Conservation (phyloP, 2,329 filamentous ascomycete genomes). For the Hypoxylon sp. region DNA sequence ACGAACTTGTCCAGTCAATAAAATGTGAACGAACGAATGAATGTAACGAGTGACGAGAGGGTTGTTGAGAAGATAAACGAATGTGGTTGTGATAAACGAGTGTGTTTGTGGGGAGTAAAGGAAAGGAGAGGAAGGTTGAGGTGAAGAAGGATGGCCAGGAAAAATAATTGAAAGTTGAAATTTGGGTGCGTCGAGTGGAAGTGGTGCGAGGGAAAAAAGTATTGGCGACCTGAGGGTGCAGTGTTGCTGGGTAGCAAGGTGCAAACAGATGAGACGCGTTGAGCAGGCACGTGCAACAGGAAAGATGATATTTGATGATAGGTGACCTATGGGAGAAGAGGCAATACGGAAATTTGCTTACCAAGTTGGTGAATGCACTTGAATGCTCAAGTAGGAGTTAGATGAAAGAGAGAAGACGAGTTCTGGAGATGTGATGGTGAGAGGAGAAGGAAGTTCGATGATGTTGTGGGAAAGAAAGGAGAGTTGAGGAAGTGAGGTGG, state of each 20-base stretch:
- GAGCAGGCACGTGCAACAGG: neutral
- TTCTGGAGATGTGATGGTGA: neutral
- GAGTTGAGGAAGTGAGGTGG: conserved; percentile 1
- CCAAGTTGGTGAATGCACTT: neutral
- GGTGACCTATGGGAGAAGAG: neutral
- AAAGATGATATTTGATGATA: neutral
- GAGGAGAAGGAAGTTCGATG: neutral
- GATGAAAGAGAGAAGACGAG: neutral
- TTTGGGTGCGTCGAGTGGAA: neutral
- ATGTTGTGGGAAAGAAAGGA: neutral
- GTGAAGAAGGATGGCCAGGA: neutral
- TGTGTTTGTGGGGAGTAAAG: neutral
- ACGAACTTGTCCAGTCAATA: neutral
- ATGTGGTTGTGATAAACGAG: neutral
- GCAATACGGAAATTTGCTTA: conserved; percentile 7
- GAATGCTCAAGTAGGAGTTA: conserved; percentile 5
- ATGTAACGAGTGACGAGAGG: neutral
- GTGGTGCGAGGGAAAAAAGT: neutral
- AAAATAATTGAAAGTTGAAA: neutral
- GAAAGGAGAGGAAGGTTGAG: neutral
- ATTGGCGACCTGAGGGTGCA: neutral
- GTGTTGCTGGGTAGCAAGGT: neutral
- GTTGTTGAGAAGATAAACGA: neutral
- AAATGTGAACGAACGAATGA: neutral
- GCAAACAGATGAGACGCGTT: neutral